phyloP scores from a whole-genome alignment of 345 rosid genomes.

The Jatropha curcas region DNA sequence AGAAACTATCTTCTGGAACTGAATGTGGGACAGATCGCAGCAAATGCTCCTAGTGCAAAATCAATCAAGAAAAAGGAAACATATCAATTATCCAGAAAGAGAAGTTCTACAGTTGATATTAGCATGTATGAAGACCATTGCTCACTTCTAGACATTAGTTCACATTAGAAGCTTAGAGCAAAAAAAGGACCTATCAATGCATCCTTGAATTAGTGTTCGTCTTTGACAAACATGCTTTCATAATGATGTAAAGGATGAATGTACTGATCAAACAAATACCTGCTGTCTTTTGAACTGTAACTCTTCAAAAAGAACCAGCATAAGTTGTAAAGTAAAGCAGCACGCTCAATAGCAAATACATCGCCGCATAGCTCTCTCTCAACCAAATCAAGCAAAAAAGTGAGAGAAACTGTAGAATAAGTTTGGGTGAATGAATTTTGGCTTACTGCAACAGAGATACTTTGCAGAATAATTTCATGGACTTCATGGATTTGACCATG shows the following conservation, averaged over 20 bases:
- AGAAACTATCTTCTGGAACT: constrained; percentile 49
- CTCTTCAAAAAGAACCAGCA: constrained; percentile 64
- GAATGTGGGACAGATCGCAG: constrained; percentile 57
- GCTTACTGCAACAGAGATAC: constrained; percentile 52
- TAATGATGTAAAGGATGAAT: background rate
- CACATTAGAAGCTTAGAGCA: background rate
- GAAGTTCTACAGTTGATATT: background rate
- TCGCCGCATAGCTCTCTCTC: constrained; percentile 61
- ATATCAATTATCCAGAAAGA: constrained; percentile 5
- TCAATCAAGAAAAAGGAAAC: constrained; percentile 19
- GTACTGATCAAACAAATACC: constrained; percentile 41
- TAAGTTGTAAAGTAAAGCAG: constrained; percentile 55
- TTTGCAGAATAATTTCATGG: constrained; percentile 61
- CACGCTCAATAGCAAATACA: constrained; percentile 69
- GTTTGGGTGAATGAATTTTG: constrained; percentile 39
- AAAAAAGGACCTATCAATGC: background rate
- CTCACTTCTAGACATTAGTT: background rate
- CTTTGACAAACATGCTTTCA: background rate
- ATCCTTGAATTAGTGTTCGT: background rate
- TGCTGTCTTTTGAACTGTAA: constrained; percentile 45
- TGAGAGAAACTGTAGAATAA: constrained; percentile 29
- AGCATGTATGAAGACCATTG: background rate
- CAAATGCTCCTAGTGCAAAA: constrained; percentile 55
- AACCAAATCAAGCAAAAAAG: constrained; percentile 57
- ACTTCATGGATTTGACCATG: constrained; percentile 55